phyloP scores from a whole-genome alignment of 768 basidiomycete genomes.

The Austroboletus festivus region DNA sequence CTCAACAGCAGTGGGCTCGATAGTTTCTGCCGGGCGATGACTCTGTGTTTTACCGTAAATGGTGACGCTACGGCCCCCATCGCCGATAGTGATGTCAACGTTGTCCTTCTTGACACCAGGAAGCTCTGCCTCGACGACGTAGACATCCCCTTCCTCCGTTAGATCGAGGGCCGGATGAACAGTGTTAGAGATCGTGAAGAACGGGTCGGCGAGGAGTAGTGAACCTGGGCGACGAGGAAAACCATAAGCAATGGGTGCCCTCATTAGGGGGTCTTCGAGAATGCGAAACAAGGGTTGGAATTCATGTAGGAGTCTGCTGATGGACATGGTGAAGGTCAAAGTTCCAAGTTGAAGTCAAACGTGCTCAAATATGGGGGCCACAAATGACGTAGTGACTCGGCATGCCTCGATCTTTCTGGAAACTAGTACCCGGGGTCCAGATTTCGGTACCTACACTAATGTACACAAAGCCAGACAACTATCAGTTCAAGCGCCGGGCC shows the following conservation, averaged over 20 bases:
- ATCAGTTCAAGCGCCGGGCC: slow-evolving; percentile 50
- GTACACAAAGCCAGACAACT: neutral
- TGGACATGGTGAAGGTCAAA: slow-evolving; percentile 47
- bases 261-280: slow-evolving; percentile 66
- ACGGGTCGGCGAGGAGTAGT: slow-evolving; percentile 48
- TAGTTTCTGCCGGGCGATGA: slow-evolving; percentile 18
- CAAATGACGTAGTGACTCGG: slow-evolving; percentile 13
- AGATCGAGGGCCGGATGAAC: slow-evolving; percentile 64
- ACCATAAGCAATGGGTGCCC: slow-evolving; percentile 26
- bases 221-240: slow-evolving; percentile 31
- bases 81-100: slow-evolving; percentile 65
- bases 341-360: neutral
- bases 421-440: slow-evolving; percentile 15
- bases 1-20: slow-evolving; percentile 17
- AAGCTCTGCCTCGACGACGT: slow-evolving; percentile 71
- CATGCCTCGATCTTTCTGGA: slow-evolving; percentile 1
- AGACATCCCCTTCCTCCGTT: slow-evolving; percentile 60
- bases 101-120: slow-evolving; percentile 80
- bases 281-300: slow-evolving; percentile 73
- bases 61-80: slow-evolving; percentile 65
- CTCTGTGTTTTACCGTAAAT: slow-evolving; percentile 61
- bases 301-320: slow-evolving; percentile 65
- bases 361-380: too few relatives aligned
- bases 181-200: slow-evolving; percentile 31
- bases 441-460: too few relatives aligned